Evolutionary conservation across 2,329 filamentous ascomycete genomes (phyloP).

Genomic region (Colletotrichum sublineola): DNA sequence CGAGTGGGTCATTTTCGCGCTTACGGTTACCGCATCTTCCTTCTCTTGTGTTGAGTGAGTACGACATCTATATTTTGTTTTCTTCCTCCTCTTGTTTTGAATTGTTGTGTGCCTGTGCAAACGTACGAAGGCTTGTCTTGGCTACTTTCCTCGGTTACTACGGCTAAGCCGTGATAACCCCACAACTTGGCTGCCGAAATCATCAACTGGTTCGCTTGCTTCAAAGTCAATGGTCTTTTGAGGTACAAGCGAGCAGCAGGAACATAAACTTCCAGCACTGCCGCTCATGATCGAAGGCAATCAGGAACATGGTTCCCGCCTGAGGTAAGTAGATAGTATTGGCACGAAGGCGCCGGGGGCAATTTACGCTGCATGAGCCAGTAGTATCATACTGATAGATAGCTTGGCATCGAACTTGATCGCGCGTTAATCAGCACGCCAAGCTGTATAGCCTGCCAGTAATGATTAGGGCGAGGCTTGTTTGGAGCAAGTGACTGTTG

Average conservation of each 20-base stretch:
- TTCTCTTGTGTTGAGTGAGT: too few species aligned
- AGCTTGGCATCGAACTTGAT: neutral
- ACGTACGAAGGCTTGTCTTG: too few species aligned
- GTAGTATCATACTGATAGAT: neutral
- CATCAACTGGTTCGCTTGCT: neutral
- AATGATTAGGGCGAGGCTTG: neutral
- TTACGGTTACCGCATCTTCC: neutral
- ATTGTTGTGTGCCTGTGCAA: too few species aligned
- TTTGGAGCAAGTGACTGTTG: neutral
- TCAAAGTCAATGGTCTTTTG: neutral
- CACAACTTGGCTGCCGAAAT: neutral
- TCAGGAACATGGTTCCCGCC: neutral
- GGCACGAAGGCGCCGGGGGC: neutral
- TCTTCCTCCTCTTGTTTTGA: too few species aligned
- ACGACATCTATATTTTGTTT: too few species aligned
- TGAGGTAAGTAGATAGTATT: neutral
- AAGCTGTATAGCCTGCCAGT: neutral
- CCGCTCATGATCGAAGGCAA: neutral
- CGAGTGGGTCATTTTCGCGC: neutral
- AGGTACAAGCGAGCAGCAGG: neutral
- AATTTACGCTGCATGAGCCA: neutral
- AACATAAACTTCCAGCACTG: neutral
- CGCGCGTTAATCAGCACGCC: neutral
- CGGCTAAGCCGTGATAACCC: neutral
- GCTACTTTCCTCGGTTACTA: too few species aligned